Base-by-base conservation (phyloP, 2,329 filamentous ascomycete genomes). In the Chaetomiaceae sp. region DNA sequence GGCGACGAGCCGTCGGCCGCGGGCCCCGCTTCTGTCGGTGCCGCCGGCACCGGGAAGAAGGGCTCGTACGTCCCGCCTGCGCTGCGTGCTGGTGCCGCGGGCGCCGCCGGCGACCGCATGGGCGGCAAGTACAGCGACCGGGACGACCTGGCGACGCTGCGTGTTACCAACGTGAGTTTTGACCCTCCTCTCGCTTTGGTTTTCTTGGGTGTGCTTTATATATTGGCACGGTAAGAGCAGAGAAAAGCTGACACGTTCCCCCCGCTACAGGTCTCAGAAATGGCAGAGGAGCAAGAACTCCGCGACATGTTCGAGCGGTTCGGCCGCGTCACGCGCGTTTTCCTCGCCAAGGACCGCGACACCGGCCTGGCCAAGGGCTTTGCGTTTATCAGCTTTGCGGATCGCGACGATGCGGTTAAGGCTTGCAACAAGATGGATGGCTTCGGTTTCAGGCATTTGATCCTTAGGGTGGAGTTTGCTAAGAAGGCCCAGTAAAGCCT, bases 361-460 rank as follows among this genome's bases (percentile, higher is more conserved):
- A 99, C 93, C 35, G 89, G 90, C 55, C 77, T 92, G 69, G 93
- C 93, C 63, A 99, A 99, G 83, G 93, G 93, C 57, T 99, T 99
- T 70, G 95, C 95, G 21, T 99, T 99, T 71, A 95, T 99, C 78
- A 95, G 89, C 71, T 99, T 93, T 67, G 88, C 86, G 54, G 93
- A 99, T 70, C 79, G 93, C 62, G 72, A 78, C 61, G 93, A 99
- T 71, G 93, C 93, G 61, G 87, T 88, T 62, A 88, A 87, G 75
- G 93, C 93, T 35, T 95, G 89, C 75, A 86, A 87, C 74, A 96
- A 96, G 81, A 92, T 99, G 89, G 93, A 99, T 73, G 93, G 93
- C 65, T 96, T 79, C 62, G 88, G 88, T 73, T 92, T 89, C 76
- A 86, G 87, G 71, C 88, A 93, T 75, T 77, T 93, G 64, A 93